phyloP scores from a whole-genome alignment of 805 yeast species.

The Saccharomyces kudriavzevii region DNA sequence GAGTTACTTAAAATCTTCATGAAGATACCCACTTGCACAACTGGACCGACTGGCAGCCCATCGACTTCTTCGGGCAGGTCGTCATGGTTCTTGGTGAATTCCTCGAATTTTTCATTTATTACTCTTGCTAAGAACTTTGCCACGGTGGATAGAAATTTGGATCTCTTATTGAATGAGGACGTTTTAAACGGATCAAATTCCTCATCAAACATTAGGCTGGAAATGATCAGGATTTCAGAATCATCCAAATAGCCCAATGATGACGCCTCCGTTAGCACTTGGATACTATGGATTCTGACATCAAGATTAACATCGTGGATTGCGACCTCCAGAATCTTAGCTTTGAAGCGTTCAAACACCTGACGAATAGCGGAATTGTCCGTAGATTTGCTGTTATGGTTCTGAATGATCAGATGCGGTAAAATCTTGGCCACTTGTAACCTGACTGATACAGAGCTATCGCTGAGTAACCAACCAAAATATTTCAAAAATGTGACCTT shows the following conservation, averaged over 20 bases:
- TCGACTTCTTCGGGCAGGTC: slow-evolving; percentile 11
- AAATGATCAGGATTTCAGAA: slow-evolving; percentile 40
- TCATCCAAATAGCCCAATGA: slow-evolving; percentile 58
- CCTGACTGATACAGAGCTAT: slow-evolving; percentile 52
- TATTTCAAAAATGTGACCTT: slow-evolving; percentile 65
- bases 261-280: slow-evolving; percentile 47
- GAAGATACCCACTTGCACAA: slow-evolving; percentile 21
- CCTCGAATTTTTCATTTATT: slow-evolving; percentile 35
- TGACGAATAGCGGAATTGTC: slow-evolving; percentile 59
- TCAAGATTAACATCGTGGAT: slow-evolving; percentile 45
- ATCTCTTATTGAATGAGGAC: slow-evolving; percentile 27
- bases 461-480: slow-evolving; percentile 82
- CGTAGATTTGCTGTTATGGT: slow-evolving; percentile 16
- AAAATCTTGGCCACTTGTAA: slow-evolving; percentile 54
- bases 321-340: slow-evolving; percentile 58
- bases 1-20: slow-evolving; percentile 22
- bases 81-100: slow-evolving; percentile 29
- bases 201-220: slow-evolving; percentile 37
- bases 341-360: slow-evolving; percentile 67
- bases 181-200: slow-evolving; percentile 24
- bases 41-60: slow-evolving; percentile 10
- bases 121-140: slow-evolving; percentile 46
- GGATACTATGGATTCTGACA: slow-evolving; percentile 45
- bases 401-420: slow-evolving; percentile 38
- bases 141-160: slow-evolving; percentile 36